These are phyloP conservation scores for Suhomyces emberorum DNA, from an alignment of 805 yeast genomes.

Conservation along the genomic window DNA sequence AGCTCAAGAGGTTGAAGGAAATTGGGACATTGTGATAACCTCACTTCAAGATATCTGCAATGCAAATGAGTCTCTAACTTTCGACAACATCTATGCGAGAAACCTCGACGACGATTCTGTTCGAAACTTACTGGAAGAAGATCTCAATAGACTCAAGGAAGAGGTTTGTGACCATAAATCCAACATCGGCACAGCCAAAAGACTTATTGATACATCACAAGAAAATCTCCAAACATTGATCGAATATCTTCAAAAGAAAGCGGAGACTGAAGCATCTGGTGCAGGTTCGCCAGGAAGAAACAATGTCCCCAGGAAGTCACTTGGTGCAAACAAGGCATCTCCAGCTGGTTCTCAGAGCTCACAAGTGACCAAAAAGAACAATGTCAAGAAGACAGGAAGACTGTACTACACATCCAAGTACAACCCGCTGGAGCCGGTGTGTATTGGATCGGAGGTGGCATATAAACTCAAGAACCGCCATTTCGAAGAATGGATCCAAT, in stretches of 20 bases:
- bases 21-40: constrained; percentile 67
- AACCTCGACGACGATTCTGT: constrained; percentile 21
- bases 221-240: constrained; percentile 49
- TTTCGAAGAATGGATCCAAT: constrained; percentile 94
- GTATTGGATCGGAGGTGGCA: constrained; percentile 81
- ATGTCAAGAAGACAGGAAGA: constrained; percentile 34
- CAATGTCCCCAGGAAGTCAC: constrained; percentile 8
- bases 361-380: constrained; percentile 11
- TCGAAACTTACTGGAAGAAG: constrained; percentile 32
- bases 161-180: constrained; percentile 51
- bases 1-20: constrained; percentile 45
- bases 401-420: constrained; percentile 52
- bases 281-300: constrained; percentile 5
- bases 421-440: constrained; percentile 56
- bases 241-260: constrained; percentile 20
- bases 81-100: constrained; percentile 40
- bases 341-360: background rate
- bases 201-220: constrained; percentile 37
- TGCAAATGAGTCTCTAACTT: constrained; percentile 51
- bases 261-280: constrained; percentile 9
- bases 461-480: constrained; percentile 69
- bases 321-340: constrained; percentile 1
- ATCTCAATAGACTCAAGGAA: constrained; percentile 38
- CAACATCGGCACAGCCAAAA: constrained; percentile 50
- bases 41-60: constrained; percentile 68